Conservation (phyloP, 345 rosid genomes). For the Bruguiera sexangula region DNA sequence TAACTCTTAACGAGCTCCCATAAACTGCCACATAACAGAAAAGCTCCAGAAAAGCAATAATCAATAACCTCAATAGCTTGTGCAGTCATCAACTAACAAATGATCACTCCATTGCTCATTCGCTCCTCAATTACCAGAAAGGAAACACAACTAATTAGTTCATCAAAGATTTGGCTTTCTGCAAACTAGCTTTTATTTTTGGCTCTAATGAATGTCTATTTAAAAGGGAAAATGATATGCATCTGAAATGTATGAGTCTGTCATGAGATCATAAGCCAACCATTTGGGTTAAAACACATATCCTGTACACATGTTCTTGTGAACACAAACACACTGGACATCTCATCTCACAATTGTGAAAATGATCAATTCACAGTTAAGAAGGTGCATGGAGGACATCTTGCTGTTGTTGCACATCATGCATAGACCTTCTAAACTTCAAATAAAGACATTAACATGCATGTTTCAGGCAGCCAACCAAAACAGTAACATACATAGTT, state of each 20-base stretch:
- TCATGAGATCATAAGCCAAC: background rate
- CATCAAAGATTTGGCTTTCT: background rate
- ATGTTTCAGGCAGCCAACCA: background rate
- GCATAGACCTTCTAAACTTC: no score
- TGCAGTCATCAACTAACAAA: background rate
- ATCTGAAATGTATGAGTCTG: background rate
- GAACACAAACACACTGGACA: no score
- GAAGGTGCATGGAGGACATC: no score
- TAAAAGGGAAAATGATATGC: background rate
- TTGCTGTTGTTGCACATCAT: no score
- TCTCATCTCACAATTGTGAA: no score
- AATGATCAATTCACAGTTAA: no score
- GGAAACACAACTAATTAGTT: background rate
- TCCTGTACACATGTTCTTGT: background rate
- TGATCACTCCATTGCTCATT: background rate
- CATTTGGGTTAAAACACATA: background rate
- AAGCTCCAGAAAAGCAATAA: background rate
- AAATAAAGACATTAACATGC: background rate
- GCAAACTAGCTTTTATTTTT: background rate
- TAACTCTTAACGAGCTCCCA: background rate
- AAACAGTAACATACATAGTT: no score
- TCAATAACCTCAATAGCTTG: conserved; percentile 5
- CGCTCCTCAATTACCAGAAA: conserved; percentile 4
- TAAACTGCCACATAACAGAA: background rate
- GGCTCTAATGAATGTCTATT: background rate